Percentiles rank a stretch among this genome's conserved stretches.
These are phyloP conservation scores for Wallacemonas sp. DNA, from an alignment of 208 protist genomes.

Conservation along the genomic window DNA sequence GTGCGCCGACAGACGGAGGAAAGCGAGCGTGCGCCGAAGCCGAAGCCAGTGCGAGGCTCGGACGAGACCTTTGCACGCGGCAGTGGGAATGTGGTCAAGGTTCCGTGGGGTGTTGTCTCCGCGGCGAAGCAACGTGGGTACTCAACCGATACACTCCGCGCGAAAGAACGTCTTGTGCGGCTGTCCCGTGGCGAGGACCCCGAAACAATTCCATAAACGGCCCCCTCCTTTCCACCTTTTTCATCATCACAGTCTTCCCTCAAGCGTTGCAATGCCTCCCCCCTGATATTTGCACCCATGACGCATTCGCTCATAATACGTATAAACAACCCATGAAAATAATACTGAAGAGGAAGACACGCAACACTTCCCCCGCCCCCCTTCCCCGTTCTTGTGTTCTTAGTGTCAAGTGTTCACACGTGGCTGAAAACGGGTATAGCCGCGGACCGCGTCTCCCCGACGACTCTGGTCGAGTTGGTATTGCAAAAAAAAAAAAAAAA, in stretches of 20 bases:
- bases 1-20: conserved; percentile 55
- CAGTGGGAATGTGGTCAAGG: conserved; percentile 66
- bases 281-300: no score
- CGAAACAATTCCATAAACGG: conserved; percentile 69
- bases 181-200: conserved; percentile 87
- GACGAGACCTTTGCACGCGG: conserved; percentile 32
- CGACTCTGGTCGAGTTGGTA: no score
- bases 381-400: no score
- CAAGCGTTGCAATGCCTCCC: not conserved
- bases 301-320: no score
- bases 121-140: conserved; percentile 68
- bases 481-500: no score
- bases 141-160: conserved; percentile 68
- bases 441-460: no score
- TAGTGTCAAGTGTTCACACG: no score
- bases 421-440: no score
- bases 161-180: conserved; percentile 82
- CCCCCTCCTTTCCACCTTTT: not conserved
- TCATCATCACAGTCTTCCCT: not conserved
- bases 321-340: no score
- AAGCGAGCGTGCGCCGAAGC: conserved; percentile 57
- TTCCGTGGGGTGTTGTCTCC: conserved; percentile 79
- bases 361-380: no score
- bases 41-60: conserved; percentile 60
- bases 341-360: no score